Evolutionary conservation across 1,284 basidiomycete species (phyloP), one percentile per base, ranked within the genome.

Genomic region (Melampsora americana): DNA sequence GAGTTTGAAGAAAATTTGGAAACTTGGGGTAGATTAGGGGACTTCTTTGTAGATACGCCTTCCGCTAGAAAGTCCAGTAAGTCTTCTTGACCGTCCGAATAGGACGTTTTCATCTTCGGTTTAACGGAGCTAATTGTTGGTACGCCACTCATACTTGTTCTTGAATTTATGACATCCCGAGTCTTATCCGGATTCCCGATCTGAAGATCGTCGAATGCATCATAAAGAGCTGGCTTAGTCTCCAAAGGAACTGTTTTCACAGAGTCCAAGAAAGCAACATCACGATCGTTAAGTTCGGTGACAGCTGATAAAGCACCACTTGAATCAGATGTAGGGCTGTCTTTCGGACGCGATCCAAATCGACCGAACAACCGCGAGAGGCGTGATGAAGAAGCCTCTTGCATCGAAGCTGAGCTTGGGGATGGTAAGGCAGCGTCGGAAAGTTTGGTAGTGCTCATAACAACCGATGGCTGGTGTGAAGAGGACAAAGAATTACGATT

Each of bases 341-440:
- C 65, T 7, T 61, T 60, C 2, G 61, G 32, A 23, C 70, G 70
- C 48, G 62, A 32, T 12, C 61, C 70, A 56, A 73, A 53, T 30
- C 70, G 62, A 64, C 70, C 70, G 20, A 73, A 73, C 32, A 73
- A 64, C 26, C 70, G 70, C 30, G 70, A 65, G 46, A 73, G 62
- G n/a, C 61, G 44, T 20, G 70, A 73, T 28, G 62, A 32, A 5
- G 62, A 61, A 50, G 70, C 46, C n/a, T 73, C 62, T 35, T 32
- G 62, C 30, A 50, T 11, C 12, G 61, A n/a, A 23, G 70, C 61
- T 23, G 70, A 73, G 62, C 61, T 50, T 42, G 62, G 70, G 20
- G 70, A 73, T 28, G 53, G n/a, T 28, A 28, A 56, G 3, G 30
- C 61, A 28, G 60, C 46, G 35, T 35, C 48, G 46, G 48, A 50